A percentile compares a stretch with the other conserved stretches of the same genome.
Conservation (phyloP, 2,329 filamentous ascomycete genomes). For the Aspergillus carbonarius region DNA sequence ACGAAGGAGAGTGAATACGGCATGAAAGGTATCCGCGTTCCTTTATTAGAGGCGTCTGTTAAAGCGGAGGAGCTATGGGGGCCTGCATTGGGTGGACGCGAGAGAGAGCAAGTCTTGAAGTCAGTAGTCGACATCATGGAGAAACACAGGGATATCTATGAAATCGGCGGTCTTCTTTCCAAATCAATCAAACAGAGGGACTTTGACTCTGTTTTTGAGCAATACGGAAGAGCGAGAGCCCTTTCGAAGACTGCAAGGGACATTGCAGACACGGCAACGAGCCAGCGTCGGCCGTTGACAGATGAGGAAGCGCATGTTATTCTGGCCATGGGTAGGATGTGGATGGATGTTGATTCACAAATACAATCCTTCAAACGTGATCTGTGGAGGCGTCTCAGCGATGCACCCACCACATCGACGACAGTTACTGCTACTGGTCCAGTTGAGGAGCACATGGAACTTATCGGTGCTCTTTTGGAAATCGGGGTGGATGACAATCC, state of each 20-base stretch:
- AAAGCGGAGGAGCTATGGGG: constrained; percentile 99
- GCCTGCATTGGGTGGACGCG: constrained; percentile 82
- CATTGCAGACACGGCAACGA: constrained; percentile 60
- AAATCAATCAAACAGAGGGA: constrained; percentile 89
- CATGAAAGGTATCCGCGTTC: constrained; percentile 80
- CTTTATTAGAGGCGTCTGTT: constrained; percentile 82
- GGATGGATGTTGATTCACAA: constrained; percentile 88
- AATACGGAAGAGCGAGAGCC: constrained; percentile 78
- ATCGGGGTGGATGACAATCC: constrained; percentile 93
- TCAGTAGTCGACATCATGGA: constrained; percentile 73
- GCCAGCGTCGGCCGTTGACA: constrained; percentile 57
- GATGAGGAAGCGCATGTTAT: constrained; percentile 84
- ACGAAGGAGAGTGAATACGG: constrained; percentile 92
- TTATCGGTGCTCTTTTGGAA: constrained; percentile 86
- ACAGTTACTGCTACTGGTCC: constrained; percentile 53
- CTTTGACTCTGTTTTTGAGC: constrained; percentile 81
- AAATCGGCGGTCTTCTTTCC: constrained; percentile 72
- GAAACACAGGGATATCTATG: constrained; percentile 76
- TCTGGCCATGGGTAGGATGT: constrained; percentile 87
- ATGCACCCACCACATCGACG: constrained; percentile 60
- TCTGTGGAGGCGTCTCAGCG: constrained; percentile 77
- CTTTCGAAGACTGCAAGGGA: constrained; percentile 75
- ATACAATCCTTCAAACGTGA: constrained; percentile 85
- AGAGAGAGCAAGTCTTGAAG: constrained; percentile 86
- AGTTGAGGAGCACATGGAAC: constrained; percentile 83